Evolutionary conservation across 2,329 filamentous ascomycete species (phyloP).

Genomic region (Apiospora malaysiana): DNA sequence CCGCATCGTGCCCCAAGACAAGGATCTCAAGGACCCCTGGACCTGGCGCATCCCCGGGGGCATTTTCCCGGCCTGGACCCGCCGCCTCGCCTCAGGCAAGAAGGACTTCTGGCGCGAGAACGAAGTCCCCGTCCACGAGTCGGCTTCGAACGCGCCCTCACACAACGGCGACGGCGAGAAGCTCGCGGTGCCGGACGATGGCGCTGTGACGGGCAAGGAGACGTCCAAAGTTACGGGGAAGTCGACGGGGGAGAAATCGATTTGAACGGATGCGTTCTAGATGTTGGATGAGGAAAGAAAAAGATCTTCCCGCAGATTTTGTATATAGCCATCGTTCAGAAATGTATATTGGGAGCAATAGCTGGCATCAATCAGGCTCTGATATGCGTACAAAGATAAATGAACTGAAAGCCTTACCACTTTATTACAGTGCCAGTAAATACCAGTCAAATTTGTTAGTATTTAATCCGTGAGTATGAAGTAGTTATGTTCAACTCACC

Average conservation of each 20-base stretch:
- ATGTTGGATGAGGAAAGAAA: background rate
- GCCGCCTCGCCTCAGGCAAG: conserved; percentile 68
- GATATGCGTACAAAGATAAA: background rate
- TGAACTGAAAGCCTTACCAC: background rate
- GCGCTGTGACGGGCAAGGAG: background rate
- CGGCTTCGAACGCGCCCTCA: conserved; percentile 25
- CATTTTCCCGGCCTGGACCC: conserved; percentile 75
- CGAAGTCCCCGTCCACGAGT: conserved; percentile 32
- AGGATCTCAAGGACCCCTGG: conserved; percentile 80
- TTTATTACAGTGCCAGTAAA: no score
- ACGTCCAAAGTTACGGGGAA: conserved; percentile 12
- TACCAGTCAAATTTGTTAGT: no score
- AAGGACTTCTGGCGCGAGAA: conserved; percentile 72
- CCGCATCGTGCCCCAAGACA: conserved; percentile 75
- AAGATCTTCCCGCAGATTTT: background rate
- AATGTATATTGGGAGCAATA: background rate
- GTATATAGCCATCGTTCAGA: background rate
- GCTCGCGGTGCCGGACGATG: background rate
- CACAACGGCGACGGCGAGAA: conserved; percentile 10
- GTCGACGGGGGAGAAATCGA: background rate
- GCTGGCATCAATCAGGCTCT: background rate
- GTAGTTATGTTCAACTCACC: no score
- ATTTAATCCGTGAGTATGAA: no score
- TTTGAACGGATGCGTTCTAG: background rate
- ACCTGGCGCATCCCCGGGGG: conserved; percentile 78